A percentile compares a stretch with the other conserved stretches of the same genome.
These are phyloP conservation scores for Venturia pyrina DNA, from an alignment of 2,329 filamentous ascomycete genomes.

Conservation along the genomic window DNA sequence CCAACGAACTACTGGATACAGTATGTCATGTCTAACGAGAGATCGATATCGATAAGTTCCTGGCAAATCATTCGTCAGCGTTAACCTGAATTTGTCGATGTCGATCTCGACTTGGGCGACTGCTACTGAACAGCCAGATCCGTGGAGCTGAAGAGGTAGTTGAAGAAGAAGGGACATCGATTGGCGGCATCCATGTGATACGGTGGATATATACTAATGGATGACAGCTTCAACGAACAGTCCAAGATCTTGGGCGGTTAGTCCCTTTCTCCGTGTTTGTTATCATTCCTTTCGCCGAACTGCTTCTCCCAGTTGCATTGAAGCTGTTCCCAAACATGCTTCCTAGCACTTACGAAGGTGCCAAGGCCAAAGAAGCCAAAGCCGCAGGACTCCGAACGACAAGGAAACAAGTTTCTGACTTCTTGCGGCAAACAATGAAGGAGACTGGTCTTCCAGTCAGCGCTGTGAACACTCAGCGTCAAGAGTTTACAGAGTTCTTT, in stretches of 20 bases:
- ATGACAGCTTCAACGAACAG: conserved; percentile 66
- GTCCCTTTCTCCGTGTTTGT: conserved; percentile 96
- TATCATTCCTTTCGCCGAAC: conserved; percentile 90
- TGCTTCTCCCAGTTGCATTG: conserved; percentile 81
- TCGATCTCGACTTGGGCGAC: no score
- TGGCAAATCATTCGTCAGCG: no score
- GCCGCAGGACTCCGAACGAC: conserved; percentile 71
- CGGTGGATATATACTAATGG: background rate
- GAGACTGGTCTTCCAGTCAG: conserved; percentile 91
- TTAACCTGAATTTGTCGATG: no score
- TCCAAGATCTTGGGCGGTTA: conserved; percentile 83
- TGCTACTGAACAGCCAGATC: no score
- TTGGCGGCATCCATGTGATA: no score
- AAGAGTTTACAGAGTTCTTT: conserved; percentile 96
- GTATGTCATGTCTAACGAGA: no score
- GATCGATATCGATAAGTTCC: no score
- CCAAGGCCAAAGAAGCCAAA: conserved; percentile 84
- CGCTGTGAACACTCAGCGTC: conserved; percentile 71
- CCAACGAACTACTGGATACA: no score
- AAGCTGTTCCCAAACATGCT: conserved; percentile 96
- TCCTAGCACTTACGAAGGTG: conserved; percentile 91
- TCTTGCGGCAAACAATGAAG: conserved; percentile 76
- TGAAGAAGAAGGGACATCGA: no score
- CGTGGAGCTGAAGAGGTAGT: no score
- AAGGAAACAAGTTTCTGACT: conserved; percentile 85